Evolutionary conservation across 208 protist genomes (phyloP), one percentile per base, ranked within the genome.

Genomic region (Acanthamoeba healyi): DNA sequence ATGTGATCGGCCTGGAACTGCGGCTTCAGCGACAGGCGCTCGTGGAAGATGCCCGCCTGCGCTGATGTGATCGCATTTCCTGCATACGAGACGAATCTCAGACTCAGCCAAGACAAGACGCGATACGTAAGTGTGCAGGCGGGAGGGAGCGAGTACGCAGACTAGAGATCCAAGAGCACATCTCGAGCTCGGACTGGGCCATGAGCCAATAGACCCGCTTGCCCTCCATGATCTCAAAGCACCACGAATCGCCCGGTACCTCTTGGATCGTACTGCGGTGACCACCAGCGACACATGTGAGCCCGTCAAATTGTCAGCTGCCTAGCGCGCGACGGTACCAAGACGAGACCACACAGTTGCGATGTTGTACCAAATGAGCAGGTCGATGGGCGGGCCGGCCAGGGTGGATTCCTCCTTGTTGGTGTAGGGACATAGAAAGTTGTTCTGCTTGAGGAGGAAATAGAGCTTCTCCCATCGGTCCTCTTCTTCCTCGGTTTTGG

Each of bases 381-480:
- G 9, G 42, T 84, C 74, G 24, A 84, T 84, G 22, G 74, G 74
- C n/a, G 74, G 74, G 10, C 74, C 74, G 26, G 74, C 74, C 38
- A 84, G 3, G 0, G 38, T 56, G 4, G 74, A 40, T 49, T 84
- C 74, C 42, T 84, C 44, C 17, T 84, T 84, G 74, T 38, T 84
- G 44, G 74, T 56, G 44, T 84, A 84, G 74, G 17, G 58, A 26
- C 74, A 84, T 22, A 84, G 44, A n/a, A 84, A 84, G 74, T 84
- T 84, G 74, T 84, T 84, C 22, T 84, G 74, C 42, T 84, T 84
- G 44, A 84, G 74, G 42, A 84, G 32, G 74, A 84, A 84, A 24
- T 58, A 84, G 26, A n/a, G 38, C 42, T 56, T 84, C 17, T 84
- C 74, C 74, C 74, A 84, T 24, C 38, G 6, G 74, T 84, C 74